Evolutionary conservation across 1,284 basidiomycete genomes (phyloP), one percentile per base, ranked within the genome.

Genomic region (Apiotrichum akiyoshidainum): DNA sequence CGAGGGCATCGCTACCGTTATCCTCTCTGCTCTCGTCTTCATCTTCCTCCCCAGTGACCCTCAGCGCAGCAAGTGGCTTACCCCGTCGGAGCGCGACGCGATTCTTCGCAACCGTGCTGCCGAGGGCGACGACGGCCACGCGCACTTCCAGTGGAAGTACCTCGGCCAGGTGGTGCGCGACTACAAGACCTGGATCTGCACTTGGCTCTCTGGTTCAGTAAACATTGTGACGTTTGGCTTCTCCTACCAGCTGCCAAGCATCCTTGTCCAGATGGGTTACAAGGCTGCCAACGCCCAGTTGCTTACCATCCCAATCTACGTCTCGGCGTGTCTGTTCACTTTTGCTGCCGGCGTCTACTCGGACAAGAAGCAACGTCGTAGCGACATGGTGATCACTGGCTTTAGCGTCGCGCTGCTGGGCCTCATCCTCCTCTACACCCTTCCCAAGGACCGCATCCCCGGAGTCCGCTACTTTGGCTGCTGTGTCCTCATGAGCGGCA

Each of bases 201-300:
- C 52, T 3, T 62, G 54, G 50, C 53, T 63, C 52, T 45, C 53
- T 11, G 35, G 48, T 8, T 35, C 52, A 2, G 63, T 62, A 46
- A 56, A 57, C 63, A 60, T 63, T 41, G 60, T 57, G 49, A 34
- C 41, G 22, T 62, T 60, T 26, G 63, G 58, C n/a, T 63, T 69
- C 55, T 50, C 51, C 22, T 69, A 64, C 60, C 55, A 54, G 5
- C 61, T 70, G 6, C 66, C 68, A 1, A 48, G 62, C 2, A 65
- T 68, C 44, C 33, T 68, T n/a, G 58, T 54, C 2, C 58, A 64
- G 55, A 56, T 71, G 46, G 69, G 69, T 12, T 68, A 63, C 66
- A 48, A 52, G 26, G 65, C 66, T 10, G 64, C 55, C 9, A 60
- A 61, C 17, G 68, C 68, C 10, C 68, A 69, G 56, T 56, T 69